Evolutionary conservation across 352 stramenopile genomes (phyloP).

Genomic region (Globisporangium solare): DNA sequence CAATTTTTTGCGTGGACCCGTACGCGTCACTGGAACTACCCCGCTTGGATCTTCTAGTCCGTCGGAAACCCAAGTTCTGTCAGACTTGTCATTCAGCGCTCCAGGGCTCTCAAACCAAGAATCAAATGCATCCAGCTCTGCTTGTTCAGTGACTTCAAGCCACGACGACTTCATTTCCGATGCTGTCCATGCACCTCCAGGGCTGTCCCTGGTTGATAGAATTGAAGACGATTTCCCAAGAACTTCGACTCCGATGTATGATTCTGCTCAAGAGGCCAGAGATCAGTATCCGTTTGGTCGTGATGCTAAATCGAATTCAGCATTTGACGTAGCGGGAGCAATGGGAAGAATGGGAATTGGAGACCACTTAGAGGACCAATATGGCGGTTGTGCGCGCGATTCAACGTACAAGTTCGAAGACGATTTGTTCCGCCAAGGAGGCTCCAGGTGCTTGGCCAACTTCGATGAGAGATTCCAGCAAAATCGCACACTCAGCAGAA

Average conservation of each 20-base stretch:
- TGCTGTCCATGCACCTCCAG: constrained; percentile 21
- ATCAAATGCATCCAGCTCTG: constrained; percentile 20
- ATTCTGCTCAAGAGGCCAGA: constrained; percentile 4
- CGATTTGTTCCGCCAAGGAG: not conserved
- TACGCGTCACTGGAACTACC: constrained; percentile 7
- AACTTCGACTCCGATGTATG: constrained; percentile 63
- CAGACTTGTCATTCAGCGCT: constrained; percentile 19
- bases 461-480: not conserved
- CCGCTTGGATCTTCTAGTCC: constrained; percentile 30
- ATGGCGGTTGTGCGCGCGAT: not conserved
- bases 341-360: constrained; percentile 11
- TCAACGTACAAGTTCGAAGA: constrained; percentile 7
- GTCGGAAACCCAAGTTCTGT: constrained; percentile 16
- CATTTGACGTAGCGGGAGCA: not conserved
- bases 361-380: not conserved
- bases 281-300: constrained; percentile 8
- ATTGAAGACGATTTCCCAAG: constrained; percentile 81
- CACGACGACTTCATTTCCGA: constrained; percentile 19
- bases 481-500: constrained; percentile 1
- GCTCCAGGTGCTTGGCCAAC: not conserved
- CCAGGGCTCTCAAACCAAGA: constrained; percentile 16
- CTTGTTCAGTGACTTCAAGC: constrained; percentile 13
- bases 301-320: constrained; percentile 2
- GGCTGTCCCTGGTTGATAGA: constrained; percentile 62
- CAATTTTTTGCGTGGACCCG: constrained; percentile 7